Evolutionary conservation across 139 green algal species (phyloP).

Genomic region (Ulvella scutata): DNA sequence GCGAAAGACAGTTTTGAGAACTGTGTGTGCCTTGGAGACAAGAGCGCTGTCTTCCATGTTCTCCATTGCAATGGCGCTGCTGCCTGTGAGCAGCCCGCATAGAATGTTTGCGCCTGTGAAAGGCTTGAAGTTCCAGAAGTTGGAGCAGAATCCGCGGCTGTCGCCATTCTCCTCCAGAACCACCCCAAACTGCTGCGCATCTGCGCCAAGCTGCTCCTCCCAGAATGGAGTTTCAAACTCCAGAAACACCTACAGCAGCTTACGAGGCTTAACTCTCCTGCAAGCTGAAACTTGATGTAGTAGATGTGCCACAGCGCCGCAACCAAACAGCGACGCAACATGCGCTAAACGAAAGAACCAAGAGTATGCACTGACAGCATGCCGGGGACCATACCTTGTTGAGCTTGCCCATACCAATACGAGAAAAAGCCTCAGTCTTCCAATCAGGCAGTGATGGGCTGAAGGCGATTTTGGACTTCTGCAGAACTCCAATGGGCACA

Average conservation of each 20-base stretch:
- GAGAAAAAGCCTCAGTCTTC: conserved; percentile 46
- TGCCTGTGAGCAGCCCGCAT: conserved; percentile 30
- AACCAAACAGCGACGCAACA: too few species aligned
- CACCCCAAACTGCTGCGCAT: conserved; percentile 44
- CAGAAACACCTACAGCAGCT: conserved; percentile 32
- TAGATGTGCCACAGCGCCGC: too few species aligned
- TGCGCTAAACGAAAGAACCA: too few species aligned
- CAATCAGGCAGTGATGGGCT: conserved; percentile 38
- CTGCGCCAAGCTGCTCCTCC: conserved; percentile 41
- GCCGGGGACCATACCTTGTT: conserved; percentile 47
- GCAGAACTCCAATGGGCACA: conserved; percentile 39
- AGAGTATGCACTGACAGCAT: too few species aligned
- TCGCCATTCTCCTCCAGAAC: conserved; percentile 13
- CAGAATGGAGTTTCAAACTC: conserved; percentile 58
- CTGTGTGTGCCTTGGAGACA: neutral
- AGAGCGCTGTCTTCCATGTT: neutral
- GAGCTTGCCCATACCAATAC: conserved; percentile 52
- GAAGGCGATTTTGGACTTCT: conserved; percentile 37
- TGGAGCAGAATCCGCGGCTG: conserved; percentile 50
- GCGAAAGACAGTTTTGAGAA: neutral
- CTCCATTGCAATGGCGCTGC: neutral
- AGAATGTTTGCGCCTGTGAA: conserved; percentile 28
- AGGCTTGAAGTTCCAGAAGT: conserved; percentile 70
- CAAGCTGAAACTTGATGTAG: neutral
- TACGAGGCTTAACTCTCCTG: neutral